A percentile compares a stretch with the other conserved stretches of the same genome.
Conservation (phyloP, 768 basidiomycete genomes). For the Tylopilus felleus region DNA sequence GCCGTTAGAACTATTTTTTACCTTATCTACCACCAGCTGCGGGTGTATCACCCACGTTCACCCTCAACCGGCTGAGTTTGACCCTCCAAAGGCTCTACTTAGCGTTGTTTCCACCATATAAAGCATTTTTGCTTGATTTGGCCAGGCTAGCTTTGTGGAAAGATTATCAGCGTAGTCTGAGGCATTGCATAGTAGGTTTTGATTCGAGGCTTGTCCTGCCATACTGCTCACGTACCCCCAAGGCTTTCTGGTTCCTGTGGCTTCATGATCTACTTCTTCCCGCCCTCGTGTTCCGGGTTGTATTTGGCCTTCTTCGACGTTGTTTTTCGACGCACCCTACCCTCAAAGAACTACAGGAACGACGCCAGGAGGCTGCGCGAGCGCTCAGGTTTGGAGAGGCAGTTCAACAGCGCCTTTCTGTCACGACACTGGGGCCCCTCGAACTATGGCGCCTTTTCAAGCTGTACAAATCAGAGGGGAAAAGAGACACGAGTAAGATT, state of each 20-base stretch:
- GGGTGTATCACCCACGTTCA: conserved; percentile 45
- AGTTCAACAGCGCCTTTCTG: conserved; percentile 44
- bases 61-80: conserved; percentile 49
- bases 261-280: conserved; percentile 55
- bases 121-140: conserved; percentile 40
- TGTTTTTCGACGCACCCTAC: conserved; percentile 54
- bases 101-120: conserved; percentile 47
- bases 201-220: not conserved
- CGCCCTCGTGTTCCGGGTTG: conserved; percentile 44
- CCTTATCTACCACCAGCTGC: conserved; percentile 45
- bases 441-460: conserved; percentile 55
- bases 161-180: conserved; percentile 42
- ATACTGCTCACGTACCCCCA: conserved; percentile 1
- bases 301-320: conserved; percentile 47
- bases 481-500: conserved; percentile 13
- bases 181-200: conserved; percentile 49
- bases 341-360: conserved; percentile 49
- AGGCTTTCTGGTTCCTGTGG: conserved; percentile 68
- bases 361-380: conserved; percentile 44
- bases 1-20: conserved; percentile 37
- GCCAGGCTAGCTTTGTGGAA: conserved; percentile 54
- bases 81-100: conserved; percentile 56
- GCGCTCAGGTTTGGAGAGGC: conserved; percentile 53
- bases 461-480: conserved; percentile 38
- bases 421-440: conserved; percentile 44